phyloP scores from a whole-genome alignment of 1,284 basidiomycete species.

The Mycena sp. region DNA sequence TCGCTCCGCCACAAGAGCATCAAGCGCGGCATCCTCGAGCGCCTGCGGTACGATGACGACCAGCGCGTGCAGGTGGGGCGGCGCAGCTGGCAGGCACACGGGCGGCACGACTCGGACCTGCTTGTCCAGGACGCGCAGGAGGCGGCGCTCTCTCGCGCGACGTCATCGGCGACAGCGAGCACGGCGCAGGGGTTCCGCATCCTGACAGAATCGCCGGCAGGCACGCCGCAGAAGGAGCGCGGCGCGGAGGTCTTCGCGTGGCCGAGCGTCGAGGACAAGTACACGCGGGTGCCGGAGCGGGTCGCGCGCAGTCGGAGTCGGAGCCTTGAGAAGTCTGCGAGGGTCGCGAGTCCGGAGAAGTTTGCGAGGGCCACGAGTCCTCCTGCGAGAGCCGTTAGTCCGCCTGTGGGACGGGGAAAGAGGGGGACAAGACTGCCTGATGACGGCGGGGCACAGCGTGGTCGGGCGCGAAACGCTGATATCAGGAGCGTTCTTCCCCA shows the following conservation, averaged over 20 bases:
- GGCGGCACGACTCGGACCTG: constrained; percentile 28
- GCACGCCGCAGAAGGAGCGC: constrained; percentile 19
- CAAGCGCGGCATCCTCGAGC: constrained; percentile 30
- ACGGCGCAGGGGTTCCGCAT: constrained; percentile 27
- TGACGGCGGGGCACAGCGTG: too few relatives aligned
- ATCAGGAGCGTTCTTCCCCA: constrained; percentile 16
- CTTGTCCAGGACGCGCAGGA: constrained; percentile 21
- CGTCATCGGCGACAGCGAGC: not conserved
- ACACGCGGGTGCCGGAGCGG: constrained; percentile 25
- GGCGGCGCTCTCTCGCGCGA: constrained; percentile 19
- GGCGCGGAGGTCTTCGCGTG: constrained; percentile 22
- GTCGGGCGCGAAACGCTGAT: too few relatives aligned
- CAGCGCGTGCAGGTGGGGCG: constrained; percentile 7
- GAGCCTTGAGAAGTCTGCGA: constrained; percentile 24
- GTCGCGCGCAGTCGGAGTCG: constrained; percentile 26
- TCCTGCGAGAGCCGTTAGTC: too few relatives aligned
- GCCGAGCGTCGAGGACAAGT: constrained; percentile 26
- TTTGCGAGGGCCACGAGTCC: too few relatives aligned
- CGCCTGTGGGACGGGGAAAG: too few relatives aligned
- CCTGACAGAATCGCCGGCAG: constrained; percentile 25
- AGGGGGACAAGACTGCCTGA: not conserved
- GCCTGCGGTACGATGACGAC: constrained; percentile 18
- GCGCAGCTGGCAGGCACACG: constrained; percentile 27
- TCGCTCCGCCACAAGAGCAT: constrained; percentile 32
- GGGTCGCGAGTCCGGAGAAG: constrained; percentile 19